These are phyloP conservation scores for Phytopythium helicoides DNA, from an alignment of 352 stramenopile species.

Conservation along the genomic window DNA sequence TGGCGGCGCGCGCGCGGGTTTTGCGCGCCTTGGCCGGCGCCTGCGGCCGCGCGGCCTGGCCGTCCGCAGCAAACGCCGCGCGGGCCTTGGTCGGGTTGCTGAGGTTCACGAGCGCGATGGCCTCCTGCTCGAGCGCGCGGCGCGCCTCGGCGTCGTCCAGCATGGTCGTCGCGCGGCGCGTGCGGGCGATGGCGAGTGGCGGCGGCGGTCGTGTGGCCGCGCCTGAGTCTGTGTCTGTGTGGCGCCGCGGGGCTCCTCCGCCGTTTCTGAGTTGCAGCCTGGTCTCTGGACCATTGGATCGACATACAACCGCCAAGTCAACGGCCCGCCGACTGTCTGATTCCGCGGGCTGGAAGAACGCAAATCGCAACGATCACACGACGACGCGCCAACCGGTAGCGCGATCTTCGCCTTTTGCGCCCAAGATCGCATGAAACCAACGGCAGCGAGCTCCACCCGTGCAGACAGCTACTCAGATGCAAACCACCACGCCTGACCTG, in stretches of 20 bases:
- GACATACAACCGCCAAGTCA: background rate
- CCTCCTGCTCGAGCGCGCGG: conserved; percentile 54
- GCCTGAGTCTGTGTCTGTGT: conserved; percentile 25
- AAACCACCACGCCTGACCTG: too few relatives aligned
- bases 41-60: background rate
- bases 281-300: conserved; percentile 4
- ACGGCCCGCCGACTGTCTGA: background rate
- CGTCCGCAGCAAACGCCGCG: background rate
- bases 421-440: too few relatives aligned
- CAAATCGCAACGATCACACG: background rate
- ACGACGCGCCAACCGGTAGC: too few relatives aligned
- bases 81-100: conserved; percentile 27
- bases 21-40: background rate
- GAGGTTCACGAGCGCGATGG: conserved; percentile 69
- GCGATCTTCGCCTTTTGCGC: too few relatives aligned
- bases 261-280: conserved; percentile 8
- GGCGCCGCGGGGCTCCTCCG: conserved; percentile 11
- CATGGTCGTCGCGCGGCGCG: conserved; percentile 16
- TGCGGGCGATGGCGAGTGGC: background rate
- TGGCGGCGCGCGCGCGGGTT: background rate
- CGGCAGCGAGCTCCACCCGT: too few relatives aligned
- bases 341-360: conserved; percentile 93
- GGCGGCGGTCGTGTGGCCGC: conserved; percentile 6
- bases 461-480: too few relatives aligned
- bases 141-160: conserved; percentile 54